Conservation (phyloP, 1,284 basidiomycete species). For the Cutaneotrichosporon dermatis region DNA sequence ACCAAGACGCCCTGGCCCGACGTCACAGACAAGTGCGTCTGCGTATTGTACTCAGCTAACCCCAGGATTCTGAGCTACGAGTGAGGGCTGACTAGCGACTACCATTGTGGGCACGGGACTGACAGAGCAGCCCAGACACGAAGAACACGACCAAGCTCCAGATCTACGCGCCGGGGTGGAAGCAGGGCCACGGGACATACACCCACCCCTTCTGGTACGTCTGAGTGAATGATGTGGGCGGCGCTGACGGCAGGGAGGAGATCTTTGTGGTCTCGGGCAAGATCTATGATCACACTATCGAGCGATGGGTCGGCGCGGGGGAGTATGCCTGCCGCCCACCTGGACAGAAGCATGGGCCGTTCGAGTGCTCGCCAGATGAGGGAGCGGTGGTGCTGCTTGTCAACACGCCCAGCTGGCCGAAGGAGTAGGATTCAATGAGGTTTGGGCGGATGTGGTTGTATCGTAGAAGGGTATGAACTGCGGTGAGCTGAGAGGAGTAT, state of each 20-base stretch:
- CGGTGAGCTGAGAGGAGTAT: no score
- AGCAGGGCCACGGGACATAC: conserved; percentile 4
- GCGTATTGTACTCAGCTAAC: neutral
- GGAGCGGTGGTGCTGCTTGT: neutral
- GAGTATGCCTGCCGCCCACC: conserved; percentile 21
- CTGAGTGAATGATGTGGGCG: neutral
- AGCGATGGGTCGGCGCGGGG: conserved; percentile 38
- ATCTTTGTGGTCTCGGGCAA: conserved; percentile 17
- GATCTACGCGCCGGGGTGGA: conserved; percentile 10
- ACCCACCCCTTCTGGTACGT: conserved; percentile 4
- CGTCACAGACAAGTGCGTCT: conserved; percentile 6
- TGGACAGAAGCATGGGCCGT: conserved; percentile 21
- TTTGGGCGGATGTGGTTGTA: no score
- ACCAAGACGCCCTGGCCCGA: neutral
- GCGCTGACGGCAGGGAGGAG: conserved; percentile 11
- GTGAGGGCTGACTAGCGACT: neutral
- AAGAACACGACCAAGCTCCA: conserved; percentile 10
- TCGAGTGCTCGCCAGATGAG: conserved; percentile 6
- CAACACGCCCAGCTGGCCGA: neutral
- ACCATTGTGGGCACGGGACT: no score
- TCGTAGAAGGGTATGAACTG: no score
- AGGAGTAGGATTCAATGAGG: neutral
- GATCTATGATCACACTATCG: conserved; percentile 56
- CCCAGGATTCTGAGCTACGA: conserved; percentile 8
- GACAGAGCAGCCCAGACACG: conserved; percentile 6